Base-by-base conservation (phyloP, 2,329 filamentous ascomycete genomes). In the Amylocarpus encephaloides region DNA sequence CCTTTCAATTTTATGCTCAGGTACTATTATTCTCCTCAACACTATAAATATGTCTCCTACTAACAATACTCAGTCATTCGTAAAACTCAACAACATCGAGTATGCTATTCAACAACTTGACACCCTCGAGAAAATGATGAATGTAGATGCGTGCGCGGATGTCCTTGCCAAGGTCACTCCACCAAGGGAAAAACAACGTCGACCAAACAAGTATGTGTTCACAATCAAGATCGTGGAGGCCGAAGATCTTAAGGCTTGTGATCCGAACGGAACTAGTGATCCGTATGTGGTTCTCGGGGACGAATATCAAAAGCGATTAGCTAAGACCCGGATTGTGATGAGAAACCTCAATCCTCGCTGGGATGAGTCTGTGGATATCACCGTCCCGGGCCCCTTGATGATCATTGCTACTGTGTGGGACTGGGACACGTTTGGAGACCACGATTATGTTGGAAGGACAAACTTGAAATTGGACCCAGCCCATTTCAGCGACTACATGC, bases 221-320 rank as follows among this genome's bases (percentile, higher is more conserved):
- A 97, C 93, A 0, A 91, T 98, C 70, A 98, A 98, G 71, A 91
- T 98, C 52, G 91, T 98, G 22, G 93, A 98, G 69, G 93, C 88
- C 7, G 93, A 98, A 70, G 93, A 98, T 62, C 75, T 98, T 60
- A 97, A 97, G 70, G 89, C 93, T n/a, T 97, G 93, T 66, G 93
- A 98, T 68, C 84, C 95, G 60, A 94, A 88, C 62, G 93, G 93
- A 33, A 82, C 86, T 57, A 97, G 92, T 66, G 93, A 98, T 70
- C 93, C 93, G 0, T 98, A 98, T 64, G 90, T 98, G 29, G 92
- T 98, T 13, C 81, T 98, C 56, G 88, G 92, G 42, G 93, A 98
- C 63, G 93, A 98, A 68, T 97, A 95, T 65, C 92, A 97, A 68
- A 97, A 97, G 70, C 86, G 93, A 30, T 79, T 98, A 47, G 86